phyloP scores from a whole-genome alignment of 1,284 basidiomycete species.

The Papiliotrema nemorosa region DNA sequence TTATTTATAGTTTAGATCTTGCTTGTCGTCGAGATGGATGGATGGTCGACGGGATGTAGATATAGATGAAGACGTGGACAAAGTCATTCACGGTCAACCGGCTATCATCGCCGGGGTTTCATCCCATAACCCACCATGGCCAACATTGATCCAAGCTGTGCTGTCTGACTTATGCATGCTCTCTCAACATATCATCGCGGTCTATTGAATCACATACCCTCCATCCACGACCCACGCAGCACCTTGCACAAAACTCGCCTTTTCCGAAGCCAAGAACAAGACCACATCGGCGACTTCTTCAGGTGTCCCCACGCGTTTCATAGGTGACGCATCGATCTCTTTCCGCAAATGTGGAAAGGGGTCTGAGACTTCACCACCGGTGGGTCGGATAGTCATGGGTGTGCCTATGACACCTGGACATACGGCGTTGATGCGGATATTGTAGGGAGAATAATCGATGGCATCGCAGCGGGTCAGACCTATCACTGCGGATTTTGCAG shows the following conservation, averaged over 20 bases:
- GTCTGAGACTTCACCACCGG: not conserved
- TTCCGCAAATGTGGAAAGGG: constrained; percentile 3
- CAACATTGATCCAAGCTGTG: too few relatives aligned
- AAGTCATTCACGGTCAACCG: too few relatives aligned
- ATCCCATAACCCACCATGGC: too few relatives aligned
- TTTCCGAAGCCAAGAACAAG: constrained; percentile 25
- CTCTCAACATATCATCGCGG: too few relatives aligned
- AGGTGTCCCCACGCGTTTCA: constrained; percentile 23
- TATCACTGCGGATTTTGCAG: constrained; percentile 21
- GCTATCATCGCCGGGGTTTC: too few relatives aligned
- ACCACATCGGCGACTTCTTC: constrained; percentile 35
- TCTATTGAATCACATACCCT: constrained; percentile 22
- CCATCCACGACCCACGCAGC: constrained; percentile 33
- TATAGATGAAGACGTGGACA: too few relatives aligned
- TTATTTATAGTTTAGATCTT: too few relatives aligned
- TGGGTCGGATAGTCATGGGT: constrained; percentile 12
- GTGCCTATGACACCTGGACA: constrained; percentile 23
- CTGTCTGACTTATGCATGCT: too few relatives aligned
- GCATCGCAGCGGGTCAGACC: constrained; percentile 22
- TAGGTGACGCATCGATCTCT: constrained; percentile 20
- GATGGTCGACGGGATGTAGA: too few relatives aligned
- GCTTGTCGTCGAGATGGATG: too few relatives aligned
- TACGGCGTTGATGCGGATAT: constrained; percentile 24
- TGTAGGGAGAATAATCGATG: constrained; percentile 18
- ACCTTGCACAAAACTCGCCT: constrained; percentile 32